A percentile compares a stretch with the other conserved stretches of the same genome.
Conservation (phyloP, 768 basidiomycete species). For the Royoungia palumana region DNA sequence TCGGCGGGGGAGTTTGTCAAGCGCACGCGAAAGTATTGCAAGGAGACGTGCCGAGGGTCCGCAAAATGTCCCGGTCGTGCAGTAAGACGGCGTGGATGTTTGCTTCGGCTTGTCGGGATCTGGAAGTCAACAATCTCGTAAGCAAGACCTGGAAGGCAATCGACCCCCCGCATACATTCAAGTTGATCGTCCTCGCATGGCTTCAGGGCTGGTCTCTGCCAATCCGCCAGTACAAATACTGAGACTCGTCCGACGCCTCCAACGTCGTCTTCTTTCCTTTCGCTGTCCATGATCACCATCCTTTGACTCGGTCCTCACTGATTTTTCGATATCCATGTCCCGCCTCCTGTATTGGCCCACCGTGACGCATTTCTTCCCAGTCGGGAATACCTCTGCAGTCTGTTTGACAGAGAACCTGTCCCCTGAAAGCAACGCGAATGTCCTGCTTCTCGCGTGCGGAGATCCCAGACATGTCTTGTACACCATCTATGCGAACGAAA, state of each 20-base stretch:
- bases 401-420: conserved; percentile 46
- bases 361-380: conserved; percentile 47
- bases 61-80: background rate
- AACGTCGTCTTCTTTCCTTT: too few relatives aligned
- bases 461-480: conserved; percentile 53
- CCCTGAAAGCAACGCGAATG: conserved; percentile 35
- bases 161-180: too few relatives aligned
- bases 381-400: conserved; percentile 56
- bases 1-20: conserved; percentile 70
- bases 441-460: conserved; percentile 55
- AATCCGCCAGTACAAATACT: too few relatives aligned
- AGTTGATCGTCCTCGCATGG: too few relatives aligned
- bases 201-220: too few relatives aligned
- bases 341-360: conserved; percentile 20
- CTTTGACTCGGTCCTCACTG: too few relatives aligned
- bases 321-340: conserved; percentile 6
- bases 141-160: too few relatives aligned
- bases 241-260: too few relatives aligned
- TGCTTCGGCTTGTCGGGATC: too few relatives aligned
- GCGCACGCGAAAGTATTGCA: conserved; percentile 62
- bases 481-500: conserved; percentile 33
- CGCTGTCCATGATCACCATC: too few relatives aligned
- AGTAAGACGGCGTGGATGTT: too few relatives aligned
- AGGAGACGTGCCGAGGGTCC: conserved; percentile 38
- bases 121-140: too few relatives aligned